A percentile compares a stretch with the other conserved stretches of the same genome.
phyloP scores from a whole-genome alignment of 2,329 filamentous ascomycete species.

The Kalmusia sp. region DNA sequence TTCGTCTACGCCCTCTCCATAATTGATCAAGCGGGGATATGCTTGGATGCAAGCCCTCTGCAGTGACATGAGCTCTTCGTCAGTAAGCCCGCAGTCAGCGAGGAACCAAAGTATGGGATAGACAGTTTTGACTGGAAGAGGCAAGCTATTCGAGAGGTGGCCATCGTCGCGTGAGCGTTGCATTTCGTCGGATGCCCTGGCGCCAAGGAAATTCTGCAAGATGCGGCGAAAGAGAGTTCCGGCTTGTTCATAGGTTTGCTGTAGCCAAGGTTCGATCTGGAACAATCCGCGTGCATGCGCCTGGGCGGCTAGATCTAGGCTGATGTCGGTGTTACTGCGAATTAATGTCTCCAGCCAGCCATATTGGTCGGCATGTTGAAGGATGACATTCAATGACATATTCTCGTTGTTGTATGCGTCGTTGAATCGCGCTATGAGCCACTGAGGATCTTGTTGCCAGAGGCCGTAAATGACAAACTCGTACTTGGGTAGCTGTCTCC shows the following conservation, averaged over 20 bases:
- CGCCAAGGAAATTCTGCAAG: constrained; percentile 79
- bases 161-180: constrained; percentile 75
- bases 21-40: constrained; percentile 95
- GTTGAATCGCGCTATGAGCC: constrained; percentile 82
- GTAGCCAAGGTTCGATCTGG: constrained; percentile 82
- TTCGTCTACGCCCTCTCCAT: constrained; percentile 89
- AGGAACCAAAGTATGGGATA: constrained; percentile 80
- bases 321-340: constrained; percentile 80
- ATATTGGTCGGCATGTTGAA: constrained; percentile 81
- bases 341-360: constrained; percentile 85
- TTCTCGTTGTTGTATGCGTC: constrained; percentile 76
- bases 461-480: constrained; percentile 90
- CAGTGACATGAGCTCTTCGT: constrained; percentile 77
- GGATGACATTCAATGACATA: constrained; percentile 71
- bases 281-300: constrained; percentile 83
- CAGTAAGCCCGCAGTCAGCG: constrained; percentile 61
- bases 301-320: constrained; percentile 83
- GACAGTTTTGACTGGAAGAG: constrained; percentile 84
- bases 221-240: constrained; percentile 72
- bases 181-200: constrained; percentile 84
- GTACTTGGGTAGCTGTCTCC: constrained; percentile 77
- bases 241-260: constrained; percentile 69
- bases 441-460: constrained; percentile 88
- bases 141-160: constrained; percentile 69
- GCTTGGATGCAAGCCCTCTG: constrained; percentile 89